phyloP scores from a whole-genome alignment of 2,329 filamentous ascomycete species.

The Chaetoscypha palmicola region DNA sequence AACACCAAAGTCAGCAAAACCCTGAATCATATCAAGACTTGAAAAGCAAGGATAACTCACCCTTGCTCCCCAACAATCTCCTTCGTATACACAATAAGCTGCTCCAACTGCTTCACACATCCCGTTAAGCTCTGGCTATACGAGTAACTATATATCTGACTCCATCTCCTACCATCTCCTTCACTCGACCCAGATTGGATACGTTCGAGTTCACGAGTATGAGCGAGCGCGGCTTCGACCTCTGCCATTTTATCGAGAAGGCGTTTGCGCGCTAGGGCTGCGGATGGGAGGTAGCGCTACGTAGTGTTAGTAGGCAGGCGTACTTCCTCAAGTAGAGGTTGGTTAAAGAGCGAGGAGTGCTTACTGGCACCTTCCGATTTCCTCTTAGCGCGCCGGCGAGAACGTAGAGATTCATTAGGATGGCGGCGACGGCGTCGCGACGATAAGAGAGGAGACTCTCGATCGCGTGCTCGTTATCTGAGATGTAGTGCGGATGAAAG shows the following conservation, averaged over 20 bases:
- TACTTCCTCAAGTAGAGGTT: neutral
- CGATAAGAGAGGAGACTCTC: conserved; percentile 43
- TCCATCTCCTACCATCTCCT: conserved; percentile 40
- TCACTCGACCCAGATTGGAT: conserved; percentile 12
- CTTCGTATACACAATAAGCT: conserved; percentile 50
- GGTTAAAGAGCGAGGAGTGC: neutral
- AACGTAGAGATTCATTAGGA: conserved; percentile 52
- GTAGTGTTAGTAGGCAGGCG: neutral
- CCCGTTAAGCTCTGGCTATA: conserved; percentile 48
- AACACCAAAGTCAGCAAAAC: no score
- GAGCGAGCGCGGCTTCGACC: conserved; percentile 36
- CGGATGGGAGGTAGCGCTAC: conserved; percentile 47
- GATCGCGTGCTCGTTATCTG: conserved; percentile 43
- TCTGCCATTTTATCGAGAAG: conserved; percentile 44
- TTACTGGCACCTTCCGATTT: conserved; percentile 40
- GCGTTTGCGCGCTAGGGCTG: conserved; percentile 45
- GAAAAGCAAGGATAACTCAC: no score
- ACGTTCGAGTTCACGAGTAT: conserved; percentile 5
- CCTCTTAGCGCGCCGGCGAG: conserved; percentile 48
- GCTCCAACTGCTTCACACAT: conserved; percentile 46
- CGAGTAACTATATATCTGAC: conserved; percentile 49
- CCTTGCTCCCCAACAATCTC: conserved; percentile 50
- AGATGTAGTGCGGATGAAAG: conserved; percentile 47
- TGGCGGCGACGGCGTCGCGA: conserved; percentile 49
- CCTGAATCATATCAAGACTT: no score